Evolutionary conservation across 2,329 filamentous ascomycete species (phyloP).

Genomic region (Diaporthe sp.): DNA sequence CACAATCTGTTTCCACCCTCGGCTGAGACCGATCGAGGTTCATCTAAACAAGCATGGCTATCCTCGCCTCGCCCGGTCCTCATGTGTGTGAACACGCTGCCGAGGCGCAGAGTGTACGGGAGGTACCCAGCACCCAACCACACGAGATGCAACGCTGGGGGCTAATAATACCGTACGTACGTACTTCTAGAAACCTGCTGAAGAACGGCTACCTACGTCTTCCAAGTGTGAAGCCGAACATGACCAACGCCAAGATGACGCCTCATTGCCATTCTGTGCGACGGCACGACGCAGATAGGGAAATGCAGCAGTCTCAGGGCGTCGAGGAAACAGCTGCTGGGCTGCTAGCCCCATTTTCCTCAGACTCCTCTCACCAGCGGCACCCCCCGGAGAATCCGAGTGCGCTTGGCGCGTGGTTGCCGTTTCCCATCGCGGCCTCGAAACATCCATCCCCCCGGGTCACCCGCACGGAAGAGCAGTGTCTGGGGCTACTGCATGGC

Average conservation of each 20-base stretch:
- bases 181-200: constrained; percentile 1
- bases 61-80: constrained; percentile 7
- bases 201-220: not conserved
- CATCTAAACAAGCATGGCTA: constrained; percentile 19
- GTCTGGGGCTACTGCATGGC: not conserved
- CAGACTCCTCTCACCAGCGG: not conserved
- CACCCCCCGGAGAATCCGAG: not conserved
- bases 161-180: not conserved
- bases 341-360: not conserved
- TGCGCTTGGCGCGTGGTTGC: not conserved
- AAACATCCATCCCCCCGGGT: not conserved
- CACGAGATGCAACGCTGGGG: constrained; percentile 9
- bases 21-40: constrained; percentile 22
- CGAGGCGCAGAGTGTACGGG: not conserved
- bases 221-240: not conserved
- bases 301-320: not conserved
- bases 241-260: not conserved
- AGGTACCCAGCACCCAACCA: not conserved
- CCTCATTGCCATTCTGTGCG: not conserved
- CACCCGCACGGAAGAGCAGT: not conserved
- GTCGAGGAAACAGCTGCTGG: not conserved
- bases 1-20: not conserved
- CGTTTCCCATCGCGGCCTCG: not conserved
- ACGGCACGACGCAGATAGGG: not conserved
- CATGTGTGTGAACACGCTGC: not conserved